phyloP scores from a whole-genome alignment of 202 grass and related monocot species.

The Panicum virgatum region DNA sequence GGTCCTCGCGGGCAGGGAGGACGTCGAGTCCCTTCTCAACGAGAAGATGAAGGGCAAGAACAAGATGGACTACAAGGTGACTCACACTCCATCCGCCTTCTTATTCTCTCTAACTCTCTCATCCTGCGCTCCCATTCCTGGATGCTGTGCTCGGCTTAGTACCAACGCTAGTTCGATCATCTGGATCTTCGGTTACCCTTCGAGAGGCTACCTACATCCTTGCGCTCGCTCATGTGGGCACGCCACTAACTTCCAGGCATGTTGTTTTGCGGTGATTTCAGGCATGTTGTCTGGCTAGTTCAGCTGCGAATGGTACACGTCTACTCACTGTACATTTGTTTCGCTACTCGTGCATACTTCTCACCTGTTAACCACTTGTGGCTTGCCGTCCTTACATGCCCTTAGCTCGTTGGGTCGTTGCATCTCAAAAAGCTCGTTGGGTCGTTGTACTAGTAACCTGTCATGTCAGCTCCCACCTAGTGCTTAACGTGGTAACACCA shows the following conservation, averaged over 20 bases:
- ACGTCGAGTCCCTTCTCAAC: constrained; percentile 70
- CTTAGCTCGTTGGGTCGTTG: no score
- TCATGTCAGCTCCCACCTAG: no score
- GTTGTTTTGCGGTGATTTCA: no score
- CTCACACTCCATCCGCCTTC: neutral
- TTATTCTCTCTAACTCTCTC: neutral
- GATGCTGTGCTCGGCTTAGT: neutral
- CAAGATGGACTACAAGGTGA: constrained; percentile 89
- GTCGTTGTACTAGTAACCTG: no score
- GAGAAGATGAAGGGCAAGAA: constrained; percentile 92
- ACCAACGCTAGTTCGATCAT: neutral
- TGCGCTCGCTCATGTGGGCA: no score
- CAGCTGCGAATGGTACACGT: neutral
- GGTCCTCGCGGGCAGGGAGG: constrained; percentile 65
- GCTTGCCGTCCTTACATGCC: no score
- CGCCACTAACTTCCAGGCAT: neutral
- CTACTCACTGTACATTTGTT: neutral
- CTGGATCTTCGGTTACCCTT: no score
- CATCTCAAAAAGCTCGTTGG: no score
- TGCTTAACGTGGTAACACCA: no score
- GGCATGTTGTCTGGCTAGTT: neutral
- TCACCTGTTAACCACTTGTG: neutral
- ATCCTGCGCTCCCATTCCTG: neutral
- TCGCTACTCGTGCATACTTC: neutral
- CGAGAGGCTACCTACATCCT: neutral